Percentiles rank a stretch among this genome's conserved stretches.
Conservation (phyloP, 306 rosid genomes). For the Rosa lucieae region DNA sequence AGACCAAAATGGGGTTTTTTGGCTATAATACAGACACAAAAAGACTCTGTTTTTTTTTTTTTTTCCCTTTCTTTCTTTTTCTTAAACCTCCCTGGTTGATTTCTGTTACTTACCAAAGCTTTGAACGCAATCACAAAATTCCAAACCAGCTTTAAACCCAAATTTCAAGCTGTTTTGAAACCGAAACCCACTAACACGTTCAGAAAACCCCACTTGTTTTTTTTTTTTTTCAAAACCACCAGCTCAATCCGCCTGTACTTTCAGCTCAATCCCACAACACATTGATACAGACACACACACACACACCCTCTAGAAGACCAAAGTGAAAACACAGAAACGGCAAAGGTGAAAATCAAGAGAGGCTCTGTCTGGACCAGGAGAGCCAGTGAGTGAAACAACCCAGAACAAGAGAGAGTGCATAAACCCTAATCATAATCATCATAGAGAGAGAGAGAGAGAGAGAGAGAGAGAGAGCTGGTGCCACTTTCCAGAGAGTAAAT, state of each 20-base stretch:
- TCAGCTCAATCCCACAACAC: not conserved
- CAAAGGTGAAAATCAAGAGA: not conserved
- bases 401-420: conserved; percentile 19
- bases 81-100: not conserved
- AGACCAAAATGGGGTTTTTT: conserved; percentile 22
- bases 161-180: not conserved
- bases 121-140: conserved; percentile 11
- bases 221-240: not conserved
- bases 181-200: not conserved
- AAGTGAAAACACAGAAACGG: conserved; percentile 27
- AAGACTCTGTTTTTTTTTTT: not conserved
- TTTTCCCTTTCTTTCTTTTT: not conserved
- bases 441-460: too few relatives aligned
- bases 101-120: conserved; percentile 7
- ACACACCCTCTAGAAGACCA: not conserved
- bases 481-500: conserved; percentile 15
- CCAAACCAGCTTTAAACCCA: not conserved
- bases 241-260: not conserved
- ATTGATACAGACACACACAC: not conserved
- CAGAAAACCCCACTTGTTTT: not conserved
- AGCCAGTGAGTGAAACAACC: conserved; percentile 27
- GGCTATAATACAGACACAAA: conserved; percentile 24
- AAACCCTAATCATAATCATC: conserved; percentile 44
- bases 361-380: conserved; percentile 25
- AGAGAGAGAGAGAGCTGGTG: not conserved